phyloP scores from a whole-genome alignment of 2,329 filamentous ascomycete genomes.

The Mycosphaerelloides madeirae region DNA sequence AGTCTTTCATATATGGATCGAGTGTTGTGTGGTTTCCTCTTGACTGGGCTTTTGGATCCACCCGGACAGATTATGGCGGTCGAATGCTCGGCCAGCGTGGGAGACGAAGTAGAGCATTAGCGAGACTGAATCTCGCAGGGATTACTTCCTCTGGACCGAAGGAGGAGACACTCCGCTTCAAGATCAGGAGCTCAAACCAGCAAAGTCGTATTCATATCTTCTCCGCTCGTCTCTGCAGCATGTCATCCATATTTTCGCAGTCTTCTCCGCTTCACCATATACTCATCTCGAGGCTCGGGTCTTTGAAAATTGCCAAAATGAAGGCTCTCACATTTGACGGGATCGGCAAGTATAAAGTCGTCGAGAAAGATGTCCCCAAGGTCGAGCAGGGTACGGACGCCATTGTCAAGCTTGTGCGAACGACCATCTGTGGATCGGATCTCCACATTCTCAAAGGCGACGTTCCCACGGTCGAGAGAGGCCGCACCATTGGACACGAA shows the following conservation, averaged over 20 bases:
- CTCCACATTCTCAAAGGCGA: conserved; percentile 54
- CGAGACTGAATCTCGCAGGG: no score
- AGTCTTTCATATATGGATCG: no score
- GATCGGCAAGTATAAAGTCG: conserved; percentile 22
- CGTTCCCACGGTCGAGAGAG: conserved; percentile 45
- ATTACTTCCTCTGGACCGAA: no score
- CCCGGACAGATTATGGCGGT: no score
- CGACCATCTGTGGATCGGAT: conserved; percentile 37
- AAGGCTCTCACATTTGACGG: conserved; percentile 25
- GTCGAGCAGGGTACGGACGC: conserved; percentile 23
- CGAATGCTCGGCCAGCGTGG: no score
- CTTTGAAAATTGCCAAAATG: conserved; percentile 9
- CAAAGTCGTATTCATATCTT: no score
- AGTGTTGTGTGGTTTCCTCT: no score
- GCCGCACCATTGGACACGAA: conserved; percentile 51
- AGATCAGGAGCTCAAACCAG: no score
- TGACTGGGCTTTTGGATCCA: no score
- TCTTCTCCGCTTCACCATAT: not conserved
- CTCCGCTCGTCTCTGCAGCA: not conserved
- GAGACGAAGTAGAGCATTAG: no score
- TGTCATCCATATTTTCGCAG: not conserved
- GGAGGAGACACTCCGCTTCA: no score
- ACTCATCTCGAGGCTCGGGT: not conserved
- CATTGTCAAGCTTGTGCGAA: conserved; percentile 37
- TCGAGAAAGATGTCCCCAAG: conserved; percentile 22